These are phyloP conservation scores for Dothideomycetes sp. DNA, from an alignment of 2,329 filamentous ascomycete genomes.

Conservation along the genomic window DNA sequence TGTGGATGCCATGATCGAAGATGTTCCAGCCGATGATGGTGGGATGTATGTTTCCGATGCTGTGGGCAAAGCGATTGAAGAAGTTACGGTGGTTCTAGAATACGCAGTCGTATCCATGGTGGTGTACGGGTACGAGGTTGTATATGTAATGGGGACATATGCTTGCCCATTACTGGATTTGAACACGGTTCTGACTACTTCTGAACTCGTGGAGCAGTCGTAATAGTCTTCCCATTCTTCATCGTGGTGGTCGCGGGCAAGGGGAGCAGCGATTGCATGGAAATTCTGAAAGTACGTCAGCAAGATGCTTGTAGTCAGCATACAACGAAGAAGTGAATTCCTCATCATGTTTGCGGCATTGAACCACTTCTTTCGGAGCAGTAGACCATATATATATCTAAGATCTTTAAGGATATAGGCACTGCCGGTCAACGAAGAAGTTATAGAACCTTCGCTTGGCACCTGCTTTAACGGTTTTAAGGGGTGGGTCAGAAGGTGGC, in stretches of 20 bases:
- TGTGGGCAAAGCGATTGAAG: background rate
- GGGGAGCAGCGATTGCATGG: constrained; percentile 1
- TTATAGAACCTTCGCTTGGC: constrained; percentile 4
- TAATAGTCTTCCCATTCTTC: background rate
- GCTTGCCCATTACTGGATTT: background rate
- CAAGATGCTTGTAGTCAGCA: constrained; percentile 1
- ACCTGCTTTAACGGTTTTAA: background rate
- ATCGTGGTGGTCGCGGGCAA: background rate
- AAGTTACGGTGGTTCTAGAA: background rate
- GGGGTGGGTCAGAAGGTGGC: constrained; percentile 10
- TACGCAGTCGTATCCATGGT: background rate
- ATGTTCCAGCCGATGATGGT: too few relatives aligned
- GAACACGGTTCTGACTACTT: background rate
- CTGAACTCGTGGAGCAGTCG: background rate
- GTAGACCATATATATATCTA: too few relatives aligned
- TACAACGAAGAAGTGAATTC: background rate
- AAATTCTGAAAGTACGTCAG: background rate
- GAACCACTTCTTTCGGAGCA: too few relatives aligned
- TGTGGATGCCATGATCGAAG: background rate
- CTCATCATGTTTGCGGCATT: constrained; percentile 4
- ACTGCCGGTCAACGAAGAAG: too few relatives aligned
- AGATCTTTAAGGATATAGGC: too few relatives aligned
- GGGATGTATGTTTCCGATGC: too few relatives aligned
- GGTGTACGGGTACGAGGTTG: background rate
- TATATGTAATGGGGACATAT: background rate